These are phyloP conservation scores for Coemansia biformis DNA, from an alignment of 192 early-diverging fungal genomes.

Conservation along the genomic window DNA sequence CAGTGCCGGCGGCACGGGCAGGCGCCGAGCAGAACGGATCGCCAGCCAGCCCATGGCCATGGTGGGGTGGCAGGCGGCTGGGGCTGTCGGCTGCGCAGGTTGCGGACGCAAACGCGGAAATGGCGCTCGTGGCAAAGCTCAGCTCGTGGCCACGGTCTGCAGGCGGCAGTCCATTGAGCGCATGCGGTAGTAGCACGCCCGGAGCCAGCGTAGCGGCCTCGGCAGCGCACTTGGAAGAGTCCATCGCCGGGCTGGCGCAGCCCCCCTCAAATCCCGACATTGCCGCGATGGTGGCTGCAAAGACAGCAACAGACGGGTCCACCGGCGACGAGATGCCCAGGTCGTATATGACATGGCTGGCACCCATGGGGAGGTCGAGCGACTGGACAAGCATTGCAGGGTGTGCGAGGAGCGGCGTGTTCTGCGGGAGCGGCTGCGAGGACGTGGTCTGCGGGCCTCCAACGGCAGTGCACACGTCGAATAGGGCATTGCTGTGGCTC, in stretches of 20 bases:
- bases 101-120: conserved; percentile 15
- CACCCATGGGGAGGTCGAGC: not conserved
- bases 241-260: not conserved
- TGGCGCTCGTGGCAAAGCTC: not conserved
- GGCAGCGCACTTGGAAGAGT: conserved; percentile 1
- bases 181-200: not conserved
- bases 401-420: conserved; percentile 1
- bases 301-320: conserved; percentile 4
- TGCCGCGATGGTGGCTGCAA: conserved; percentile 33
- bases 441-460: not conserved
- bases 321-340: conserved; percentile 5
- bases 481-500: not conserved
- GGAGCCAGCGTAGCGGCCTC: not conserved
- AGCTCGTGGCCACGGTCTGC: not conserved
- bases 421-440: not conserved
- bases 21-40: not conserved
- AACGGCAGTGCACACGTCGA: not conserved
- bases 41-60: not conserved
- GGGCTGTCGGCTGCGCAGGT: not conserved
- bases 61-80: not conserved
- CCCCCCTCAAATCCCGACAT: conserved; percentile 14
- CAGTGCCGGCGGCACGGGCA: not conserved
- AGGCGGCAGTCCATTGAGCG: not conserved
- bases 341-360: not conserved
- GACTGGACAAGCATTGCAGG: not conserved